phyloP scores from a whole-genome alignment of 257 asterid genomes.

The Solanum chiquidenum region DNA sequence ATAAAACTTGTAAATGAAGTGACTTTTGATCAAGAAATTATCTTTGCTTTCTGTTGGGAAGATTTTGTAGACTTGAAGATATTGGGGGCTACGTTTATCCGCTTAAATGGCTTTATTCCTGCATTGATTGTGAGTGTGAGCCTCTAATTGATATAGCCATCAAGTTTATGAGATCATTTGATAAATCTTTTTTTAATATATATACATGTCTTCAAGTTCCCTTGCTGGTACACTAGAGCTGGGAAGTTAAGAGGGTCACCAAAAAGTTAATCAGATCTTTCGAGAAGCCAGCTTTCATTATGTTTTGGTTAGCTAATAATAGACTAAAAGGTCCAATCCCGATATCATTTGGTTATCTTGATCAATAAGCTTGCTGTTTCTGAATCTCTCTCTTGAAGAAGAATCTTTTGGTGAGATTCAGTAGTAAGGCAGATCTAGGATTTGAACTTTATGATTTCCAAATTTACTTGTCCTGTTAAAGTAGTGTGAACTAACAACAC shows the following conservation, averaged over 20 bases:
- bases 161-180: neutral
- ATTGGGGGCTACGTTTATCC: neutral
- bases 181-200: no score
- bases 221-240: neutral
- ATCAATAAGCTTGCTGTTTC: neutral
- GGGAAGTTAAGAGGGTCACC: neutral
- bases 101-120: neutral
- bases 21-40: neutral
- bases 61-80: neutral
- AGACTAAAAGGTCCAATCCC: neutral
- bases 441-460: neutral
- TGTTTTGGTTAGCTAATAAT: neutral
- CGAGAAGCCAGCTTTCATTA: neutral
- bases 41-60: neutral
- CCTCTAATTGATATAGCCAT: neutral
- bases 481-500: neutral
- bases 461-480: neutral
- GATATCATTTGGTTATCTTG: neutral
- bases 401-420: neutral
- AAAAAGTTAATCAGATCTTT: neutral
- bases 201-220: neutral
- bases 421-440: neutral
- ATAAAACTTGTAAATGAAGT: neutral
- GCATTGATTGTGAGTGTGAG: neutral
- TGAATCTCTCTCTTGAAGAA: neutral